Conservation (phyloP, 495 filamentous ascomycete species). For the Hyaloscypha finlandica region DNA sequence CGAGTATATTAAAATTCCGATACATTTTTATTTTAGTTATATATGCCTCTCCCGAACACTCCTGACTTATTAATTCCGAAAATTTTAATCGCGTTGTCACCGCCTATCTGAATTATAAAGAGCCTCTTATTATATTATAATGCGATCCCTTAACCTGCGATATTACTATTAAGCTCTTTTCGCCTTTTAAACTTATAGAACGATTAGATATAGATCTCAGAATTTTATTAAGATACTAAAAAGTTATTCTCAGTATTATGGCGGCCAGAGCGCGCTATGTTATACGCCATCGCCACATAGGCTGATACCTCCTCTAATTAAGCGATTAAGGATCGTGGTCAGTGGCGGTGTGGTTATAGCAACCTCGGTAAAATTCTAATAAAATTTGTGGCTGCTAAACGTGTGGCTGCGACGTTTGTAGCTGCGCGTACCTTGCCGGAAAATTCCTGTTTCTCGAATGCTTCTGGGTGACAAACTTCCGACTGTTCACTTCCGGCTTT, state of each 20-base stretch:
- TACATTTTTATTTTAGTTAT: no score
- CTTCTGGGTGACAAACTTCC: background rate
- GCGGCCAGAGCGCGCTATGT: background rate
- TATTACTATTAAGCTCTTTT: conserved; percentile 19
- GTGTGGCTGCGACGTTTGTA: background rate
- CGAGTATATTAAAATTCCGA: no score
- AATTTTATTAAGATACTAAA: no score
- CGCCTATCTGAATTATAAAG: background rate
- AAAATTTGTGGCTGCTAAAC: no score
- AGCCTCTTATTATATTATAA: conserved; percentile 8
- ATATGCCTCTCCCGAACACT: no score
- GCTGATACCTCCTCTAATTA: background rate
- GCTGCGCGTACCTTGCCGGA: conserved; percentile 7
- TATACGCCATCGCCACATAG: background rate
- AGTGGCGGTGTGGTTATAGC: no score
- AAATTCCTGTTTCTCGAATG: conserved; percentile 7
- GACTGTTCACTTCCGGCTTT: background rate
- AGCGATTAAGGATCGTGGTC: no score
- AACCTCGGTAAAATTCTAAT: no score
- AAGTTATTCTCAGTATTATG: no score
- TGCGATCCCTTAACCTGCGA: conserved; percentile 9
- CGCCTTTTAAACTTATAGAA: conserved; percentile 7
- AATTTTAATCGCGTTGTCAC: conserved; percentile 17
- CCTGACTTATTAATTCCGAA: conserved; percentile 18
- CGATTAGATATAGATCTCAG: no score